Base-by-base conservation (phyloP, 495 filamentous ascomycete genomes). In the Penicillium lagena region DNA sequence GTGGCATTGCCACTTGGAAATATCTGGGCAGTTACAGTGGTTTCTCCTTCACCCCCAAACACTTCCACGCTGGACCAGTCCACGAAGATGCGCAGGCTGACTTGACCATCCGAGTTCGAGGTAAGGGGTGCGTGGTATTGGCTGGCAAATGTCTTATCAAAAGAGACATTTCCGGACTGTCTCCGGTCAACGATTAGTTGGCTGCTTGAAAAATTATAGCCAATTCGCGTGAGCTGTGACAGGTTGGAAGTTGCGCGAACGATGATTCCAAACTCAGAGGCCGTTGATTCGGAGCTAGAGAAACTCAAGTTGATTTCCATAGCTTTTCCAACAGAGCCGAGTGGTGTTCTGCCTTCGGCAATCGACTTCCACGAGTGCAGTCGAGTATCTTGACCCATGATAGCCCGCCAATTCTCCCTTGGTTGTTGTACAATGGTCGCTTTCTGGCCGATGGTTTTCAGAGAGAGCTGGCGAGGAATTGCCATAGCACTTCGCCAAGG, bases 401-500 rank as follows among this genome's bases (percentile, higher is more conserved):
- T 47, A 29, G 50, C 17, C 1, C 17, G 12, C 54, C 45, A 58
- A 9, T 50, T 36, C 28, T 47, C 55, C 10, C 40, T 31, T 2
- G 62, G 62, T 30, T 49, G 29, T 34, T 68, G 64, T 1, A 64
- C 27, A 12, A 67, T 35, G 0, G 29, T 47, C 7, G 42, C 28
- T 37, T 50, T 55, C 2, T 34, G 32, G 32, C 45, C 38, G 17
- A 61, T 45, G 7, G 52, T 65, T 42, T 52, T 46, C 5, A 65
- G 51, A 7, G 52, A 38, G 59, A 72, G 41, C 56, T 62, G 12
- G 15, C 76, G 62, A 10, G 76, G 73, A 6, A 77, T 47, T 14
- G 64, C 57, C 76, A 78, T 78, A 7, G 67, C 49, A 34, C 69
- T 71, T 9, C 78, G 67, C 70, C 72, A 82, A 12, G 68, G 61